Conservation (phyloP, 352 stramenopile genomes). For the Pythium myriotylum region DNA sequence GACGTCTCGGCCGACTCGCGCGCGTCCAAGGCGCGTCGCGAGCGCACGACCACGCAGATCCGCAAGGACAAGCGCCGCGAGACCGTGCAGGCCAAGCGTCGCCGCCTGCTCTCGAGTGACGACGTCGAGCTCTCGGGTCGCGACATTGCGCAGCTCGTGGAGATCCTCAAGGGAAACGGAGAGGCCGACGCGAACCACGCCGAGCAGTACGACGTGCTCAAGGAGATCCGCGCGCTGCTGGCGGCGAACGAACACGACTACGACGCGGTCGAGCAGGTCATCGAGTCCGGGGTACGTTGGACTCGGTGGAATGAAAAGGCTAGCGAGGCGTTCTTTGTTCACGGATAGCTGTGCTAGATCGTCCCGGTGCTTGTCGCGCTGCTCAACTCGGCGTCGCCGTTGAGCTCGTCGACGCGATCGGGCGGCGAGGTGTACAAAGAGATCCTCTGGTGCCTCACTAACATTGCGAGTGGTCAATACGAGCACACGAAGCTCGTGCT, state of each 20-base stretch:
- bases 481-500: conserved; percentile 84
- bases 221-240: conserved; percentile 67
- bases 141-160: conserved; percentile 58
- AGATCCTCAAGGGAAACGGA: conserved; percentile 31
- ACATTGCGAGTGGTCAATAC: conserved; percentile 83
- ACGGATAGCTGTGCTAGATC: too few species aligned
- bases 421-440: conserved; percentile 75
- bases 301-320: too few species aligned
- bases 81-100: conserved; percentile 69
- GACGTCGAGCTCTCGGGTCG: conserved; percentile 51
- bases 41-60: conserved; percentile 66
- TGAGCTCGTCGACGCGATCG: conserved; percentile 60
- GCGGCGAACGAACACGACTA: conserved; percentile 69
- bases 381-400: conserved; percentile 67
- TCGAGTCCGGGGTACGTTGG: conserved; percentile 75
- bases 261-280: conserved; percentile 68
- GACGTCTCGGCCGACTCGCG: conserved; percentile 59
- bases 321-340: too few species aligned
- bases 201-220: conserved; percentile 69
- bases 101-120: conserved; percentile 52
- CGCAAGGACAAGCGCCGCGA: conserved; percentile 75
- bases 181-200: conserved; percentile 38
- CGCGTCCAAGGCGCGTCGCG: conserved; percentile 59
- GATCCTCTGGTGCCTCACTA: conserved; percentile 83
- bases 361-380: conserved; percentile 70